Evolutionary conservation across 192 early-diverging fungal species (phyloP), one percentile per base, ranked within the genome.

Genomic region (Oehlia diaphana): DNA sequence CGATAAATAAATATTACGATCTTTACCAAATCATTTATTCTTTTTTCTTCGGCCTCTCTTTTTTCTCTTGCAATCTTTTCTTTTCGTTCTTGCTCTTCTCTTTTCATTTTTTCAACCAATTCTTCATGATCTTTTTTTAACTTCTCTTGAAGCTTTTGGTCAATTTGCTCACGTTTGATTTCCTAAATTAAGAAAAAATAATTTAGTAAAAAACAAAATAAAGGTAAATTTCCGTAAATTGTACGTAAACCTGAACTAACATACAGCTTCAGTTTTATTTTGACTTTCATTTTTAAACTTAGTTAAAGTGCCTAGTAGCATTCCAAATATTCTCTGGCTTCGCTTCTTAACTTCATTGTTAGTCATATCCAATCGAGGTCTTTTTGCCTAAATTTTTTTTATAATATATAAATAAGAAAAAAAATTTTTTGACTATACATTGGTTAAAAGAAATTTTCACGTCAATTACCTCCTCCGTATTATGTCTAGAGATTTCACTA

Each of bases 261-360:
- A 69, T 84, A 88, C 88, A 13, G 85, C 85, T 68, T 90, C 84
- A 14, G 72, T 77, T 42, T 83, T 90, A 53, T 87, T 77, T 71
- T 74, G 77, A 28, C 75, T 83, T 12, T 87, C 84, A 47, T 83
- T 81, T 79, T 90, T 90, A 76, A 90, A 90, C 78, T 90, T 89
- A 5, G 81, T 86, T 3, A 90, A 77, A 2, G 88, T 90, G 23
- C 87, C 88, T 65, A 90, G 63, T 13, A 90, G 53, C 21, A 86
- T 79, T 12, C 88, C 89, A 77, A 90, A 90, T 75, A 90, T 82
- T 37, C 88, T 80, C 63, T 88, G 77, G 3, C 82, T 71, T 49
- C 88, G 81, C 63, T 85, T 74, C 31, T 83, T 73, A 9, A 77
- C 77, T 64, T 84, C 85, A 53, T 73, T 67, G 28, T 69, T 44